phyloP scores from a whole-genome alignment of 73 alveolate species.

The Paramecium tetraurelia region DNA sequence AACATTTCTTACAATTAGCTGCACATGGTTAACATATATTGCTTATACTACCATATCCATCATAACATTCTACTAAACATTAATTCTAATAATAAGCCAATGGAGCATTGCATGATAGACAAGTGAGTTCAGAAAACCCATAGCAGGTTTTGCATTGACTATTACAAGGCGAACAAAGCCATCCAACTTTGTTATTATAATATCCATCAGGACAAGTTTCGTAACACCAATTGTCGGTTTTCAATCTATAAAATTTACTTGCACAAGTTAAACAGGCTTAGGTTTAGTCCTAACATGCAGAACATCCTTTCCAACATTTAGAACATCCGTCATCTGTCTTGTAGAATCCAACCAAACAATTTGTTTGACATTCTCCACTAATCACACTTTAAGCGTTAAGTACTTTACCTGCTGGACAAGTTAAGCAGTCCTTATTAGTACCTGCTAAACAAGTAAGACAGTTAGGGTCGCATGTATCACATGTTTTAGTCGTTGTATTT shows the following conservation, averaged over 20 bases:
- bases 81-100: neutral
- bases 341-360: neutral
- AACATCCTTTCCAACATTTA: neutral
- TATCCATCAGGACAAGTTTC: neutral
- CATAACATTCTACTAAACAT: neutral
- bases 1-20: neutral
- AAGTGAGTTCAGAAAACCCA: neutral
- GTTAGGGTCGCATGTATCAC: neutral
- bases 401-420: neutral
- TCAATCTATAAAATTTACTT: neutral
- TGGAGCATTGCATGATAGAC: neutral
- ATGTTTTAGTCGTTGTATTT: neutral
- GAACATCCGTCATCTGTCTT: neutral
- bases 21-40: neutral
- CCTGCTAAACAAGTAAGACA: neutral
- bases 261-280: neutral
- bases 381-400: neutral
- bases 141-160: neutral
- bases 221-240: neutral
- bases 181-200: neutral
- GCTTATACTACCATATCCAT: neutral
- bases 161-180: neutral
- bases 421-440: neutral
- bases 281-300: neutral
- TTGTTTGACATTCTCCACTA: neutral